These are phyloP conservation scores for Sequoiadendron giganteum DNA, from an alignment of 75 land plant genomes.

Conservation along the genomic window DNA sequence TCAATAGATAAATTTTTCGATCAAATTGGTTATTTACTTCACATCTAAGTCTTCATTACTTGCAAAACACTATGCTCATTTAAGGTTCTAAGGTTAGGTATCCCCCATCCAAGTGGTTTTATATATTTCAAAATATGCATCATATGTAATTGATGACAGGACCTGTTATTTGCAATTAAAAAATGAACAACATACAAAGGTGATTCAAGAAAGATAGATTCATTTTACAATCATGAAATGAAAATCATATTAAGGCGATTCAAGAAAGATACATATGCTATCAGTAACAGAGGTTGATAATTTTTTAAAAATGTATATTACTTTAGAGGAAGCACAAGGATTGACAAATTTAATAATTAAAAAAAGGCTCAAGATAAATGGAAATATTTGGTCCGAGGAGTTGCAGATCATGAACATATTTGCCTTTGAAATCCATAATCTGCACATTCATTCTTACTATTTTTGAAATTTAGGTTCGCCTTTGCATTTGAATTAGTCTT, in stretches of 20 bases:
- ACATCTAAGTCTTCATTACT: too few species aligned
- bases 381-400: not conserved
- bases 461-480: not conserved
- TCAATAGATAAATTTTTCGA: too few species aligned
- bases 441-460: not conserved
- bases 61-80: too few species aligned
- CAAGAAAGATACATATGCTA: not conserved
- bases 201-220: not conserved
- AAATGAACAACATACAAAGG: not conserved
- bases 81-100: too few species aligned
- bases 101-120: too few species aligned
- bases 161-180: not conserved
- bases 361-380: not conserved
- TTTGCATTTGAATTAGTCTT: too few species aligned
- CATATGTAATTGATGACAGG: not conserved
- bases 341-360: too few species aligned
- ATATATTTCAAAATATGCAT: not conserved
- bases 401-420: not conserved
- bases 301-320: not conserved
- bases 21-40: too few species aligned
- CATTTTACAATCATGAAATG: not conserved
- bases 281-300: not conserved
- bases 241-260: not conserved
- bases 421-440: too few species aligned
- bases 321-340: not conserved